Conservation (phyloP, 2,329 filamentous ascomycete species). For the Chaetoscypha palmicola region DNA sequence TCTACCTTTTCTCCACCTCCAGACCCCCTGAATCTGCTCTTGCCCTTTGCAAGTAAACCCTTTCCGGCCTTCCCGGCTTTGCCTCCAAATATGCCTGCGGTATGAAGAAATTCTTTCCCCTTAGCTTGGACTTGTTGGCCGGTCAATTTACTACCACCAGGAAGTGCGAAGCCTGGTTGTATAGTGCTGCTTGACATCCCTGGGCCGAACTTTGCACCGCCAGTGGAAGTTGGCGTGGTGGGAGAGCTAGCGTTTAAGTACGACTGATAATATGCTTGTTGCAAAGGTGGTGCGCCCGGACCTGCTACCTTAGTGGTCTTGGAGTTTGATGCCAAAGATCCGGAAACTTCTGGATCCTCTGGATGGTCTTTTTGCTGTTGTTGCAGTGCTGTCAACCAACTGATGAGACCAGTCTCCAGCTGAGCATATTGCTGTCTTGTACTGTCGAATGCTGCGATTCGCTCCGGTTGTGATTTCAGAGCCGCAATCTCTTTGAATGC, state of each 20-base stretch:
- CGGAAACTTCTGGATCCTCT: constrained; percentile 27
- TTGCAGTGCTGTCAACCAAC: constrained; percentile 46
- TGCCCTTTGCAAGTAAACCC: constrained; percentile 84
- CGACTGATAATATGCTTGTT: constrained; percentile 50
- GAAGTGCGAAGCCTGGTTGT: constrained; percentile 23
- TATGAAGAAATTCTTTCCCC: constrained; percentile 82
- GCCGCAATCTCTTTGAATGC: constrained; percentile 70
- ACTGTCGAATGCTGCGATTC: constrained; percentile 67
- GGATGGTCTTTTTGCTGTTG: constrained; percentile 43
- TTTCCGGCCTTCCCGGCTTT: constrained; percentile 77
- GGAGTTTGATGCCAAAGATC: constrained; percentile 14
- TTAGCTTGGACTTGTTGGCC: constrained; percentile 47
- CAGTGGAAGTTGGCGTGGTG: constrained; percentile 17
- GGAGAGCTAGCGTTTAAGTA: constrained; percentile 44
- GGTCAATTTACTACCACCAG: constrained; percentile 24
- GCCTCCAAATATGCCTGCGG: constrained; percentile 64
- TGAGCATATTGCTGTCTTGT: constrained; percentile 63
- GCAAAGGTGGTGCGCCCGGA: constrained; percentile 14
- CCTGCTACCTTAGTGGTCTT: constrained; percentile 20
- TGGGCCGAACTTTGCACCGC: constrained; percentile 14
- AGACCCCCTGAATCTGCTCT: constrained; percentile 61
- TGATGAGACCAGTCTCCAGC: constrained; percentile 67
- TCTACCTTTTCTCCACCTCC: constrained; percentile 78
- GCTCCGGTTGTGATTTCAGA: constrained; percentile 56
- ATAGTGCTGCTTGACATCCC: constrained; percentile 14